Percentiles rank a stretch among this genome's conserved stretches.
These are phyloP conservation scores for Cordia subcordata DNA, from an alignment of 257 asterid species.

Conservation along the genomic window DNA sequence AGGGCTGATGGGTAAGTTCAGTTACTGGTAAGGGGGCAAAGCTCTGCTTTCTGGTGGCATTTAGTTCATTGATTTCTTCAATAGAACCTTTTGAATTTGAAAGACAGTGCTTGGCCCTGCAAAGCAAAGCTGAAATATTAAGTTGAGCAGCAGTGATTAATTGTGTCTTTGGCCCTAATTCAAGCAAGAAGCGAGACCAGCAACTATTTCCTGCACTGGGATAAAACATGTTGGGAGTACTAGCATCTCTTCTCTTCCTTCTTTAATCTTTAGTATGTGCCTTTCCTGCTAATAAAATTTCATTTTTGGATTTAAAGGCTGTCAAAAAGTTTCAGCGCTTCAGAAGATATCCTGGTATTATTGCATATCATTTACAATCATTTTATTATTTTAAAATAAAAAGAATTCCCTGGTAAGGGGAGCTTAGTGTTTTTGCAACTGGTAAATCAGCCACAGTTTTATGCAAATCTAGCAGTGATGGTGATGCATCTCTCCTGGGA, in stretches of 20 bases:
- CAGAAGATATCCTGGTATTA: slow-evolving; percentile 66
- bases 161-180: neutral
- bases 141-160: slow-evolving; percentile 38
- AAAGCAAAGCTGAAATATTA: slow-evolving; percentile 58
- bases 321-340: slow-evolving; percentile 69
- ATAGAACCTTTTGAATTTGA: slow-evolving; percentile 32
- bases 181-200: slow-evolving; percentile 51
- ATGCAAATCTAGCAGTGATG: slow-evolving; percentile 86
- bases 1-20: slow-evolving; percentile 41
- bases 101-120: slow-evolving; percentile 45
- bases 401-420: slow-evolving; percentile 98
- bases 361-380: slow-evolving; percentile 25
- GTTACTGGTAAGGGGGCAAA: slow-evolving; percentile 44
- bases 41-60: slow-evolving; percentile 30
- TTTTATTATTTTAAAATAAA: slow-evolving; percentile 17
- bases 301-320: slow-evolving; percentile 69
- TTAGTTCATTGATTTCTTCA: slow-evolving; percentile 21
- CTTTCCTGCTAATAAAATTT: slow-evolving; percentile 62
- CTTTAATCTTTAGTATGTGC: slow-evolving; percentile 45
- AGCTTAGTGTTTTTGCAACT: slow-evolving; percentile 62
- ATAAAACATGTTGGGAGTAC: slow-evolving; percentile 69
- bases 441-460: slow-evolving; percentile 72
- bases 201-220: slow-evolving; percentile 30
- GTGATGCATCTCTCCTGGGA: slow-evolving; percentile 85
- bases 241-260: slow-evolving; percentile 48